Base-by-base conservation (phyloP, 2,329 filamentous ascomycete species). In the Colletotrichum ledebouriae region DNA sequence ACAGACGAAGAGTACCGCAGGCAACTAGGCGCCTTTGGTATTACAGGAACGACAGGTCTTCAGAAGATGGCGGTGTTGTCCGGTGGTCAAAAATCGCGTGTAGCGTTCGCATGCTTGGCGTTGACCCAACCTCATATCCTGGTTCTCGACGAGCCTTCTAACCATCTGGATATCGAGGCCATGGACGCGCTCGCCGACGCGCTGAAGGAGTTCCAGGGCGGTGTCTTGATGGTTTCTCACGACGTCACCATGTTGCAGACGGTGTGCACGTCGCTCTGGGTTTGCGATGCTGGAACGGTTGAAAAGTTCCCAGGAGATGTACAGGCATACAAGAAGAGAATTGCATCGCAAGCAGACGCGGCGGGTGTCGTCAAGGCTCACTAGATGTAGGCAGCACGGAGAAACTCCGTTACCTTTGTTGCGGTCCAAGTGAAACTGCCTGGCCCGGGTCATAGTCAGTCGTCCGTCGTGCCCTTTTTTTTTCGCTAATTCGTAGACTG, bases 201-300 rank as follows among this genome's bases (percentile, higher is more conserved):
- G 15, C 84, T 99, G 73, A 87, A 89, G 73, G 88, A 90, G 72
- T 99, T 98, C 83, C 88, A 97, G 82, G 96, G 96, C 70, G 96
- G 96, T 78, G 94, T 99, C 63, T 84, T 99, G 75, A 98, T 99
- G 94, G 96, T 99, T 65, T 97, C 93, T 76, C 96, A 99, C 91
- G 96, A 99, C 78, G 96, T 99, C 61, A 98, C 96, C 1, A 98
- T 99, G 94, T 80, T 99, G 79, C 94, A 97, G 84, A 97, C 92
- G 60, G 96, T 99, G 42, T 99, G 96, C 81, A 96, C 86, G 58
- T 96, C 91, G 77, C 82, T 99, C 76, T 99, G 96, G 96, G 95
- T 99, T 71, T 99, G 96, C 77, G 96, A 99, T 78, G 86, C 91
- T 67, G 96, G 96, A 10, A 96, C 91, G 1, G 94, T 99, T 20